phyloP scores from a whole-genome alignment of 768 basidiomycete species.

The Trametes coccinea region DNA sequence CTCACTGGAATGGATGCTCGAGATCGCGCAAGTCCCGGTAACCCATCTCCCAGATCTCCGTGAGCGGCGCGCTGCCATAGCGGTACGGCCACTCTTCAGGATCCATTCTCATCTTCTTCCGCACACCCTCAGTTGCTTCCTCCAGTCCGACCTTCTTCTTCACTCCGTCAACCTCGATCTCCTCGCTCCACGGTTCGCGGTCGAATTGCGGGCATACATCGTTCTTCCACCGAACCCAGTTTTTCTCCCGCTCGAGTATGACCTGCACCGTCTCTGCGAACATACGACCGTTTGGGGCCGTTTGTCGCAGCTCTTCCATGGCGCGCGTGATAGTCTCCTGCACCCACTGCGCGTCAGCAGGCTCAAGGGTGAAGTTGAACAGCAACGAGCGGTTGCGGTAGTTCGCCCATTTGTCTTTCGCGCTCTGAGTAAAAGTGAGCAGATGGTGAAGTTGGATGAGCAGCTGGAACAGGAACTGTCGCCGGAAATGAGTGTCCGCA shows the following conservation, averaged over 20 bases:
- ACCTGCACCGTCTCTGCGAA: conserved; percentile 73
- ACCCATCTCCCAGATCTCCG: conserved; percentile 85
- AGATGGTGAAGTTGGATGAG: conserved; percentile 78
- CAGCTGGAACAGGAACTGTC: conserved; percentile 86
- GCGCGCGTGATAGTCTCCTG: conserved; percentile 64
- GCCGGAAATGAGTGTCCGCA: conserved; percentile 89
- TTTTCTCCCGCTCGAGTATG: conserved; percentile 81
- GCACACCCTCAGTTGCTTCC: conserved; percentile 54
- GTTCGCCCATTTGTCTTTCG: conserved; percentile 60
- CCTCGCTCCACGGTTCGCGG: conserved; percentile 60
- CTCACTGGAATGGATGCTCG: conserved; percentile 66
- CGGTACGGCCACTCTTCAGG: conserved; percentile 63
- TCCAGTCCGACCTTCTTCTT: conserved; percentile 55
- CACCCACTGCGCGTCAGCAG: conserved; percentile 71
- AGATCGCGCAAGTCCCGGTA: conserved; percentile 65
- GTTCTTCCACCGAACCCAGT: conserved; percentile 92
- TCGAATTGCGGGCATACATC: conserved; percentile 80
- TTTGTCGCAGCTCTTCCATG: conserved; percentile 61
- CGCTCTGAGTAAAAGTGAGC: conserved; percentile 67
- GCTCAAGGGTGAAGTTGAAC: conserved; percentile 78
- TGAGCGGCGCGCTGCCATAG: conserved; percentile 68
- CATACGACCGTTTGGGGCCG: conserved; percentile 72
- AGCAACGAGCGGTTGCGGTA: conserved; percentile 77
- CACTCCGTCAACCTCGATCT: conserved; percentile 40
- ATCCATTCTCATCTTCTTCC: conserved; percentile 57